These are phyloP conservation scores for Neltuma alba DNA, from an alignment of 306 rosid genomes.

Conservation along the genomic window DNA sequence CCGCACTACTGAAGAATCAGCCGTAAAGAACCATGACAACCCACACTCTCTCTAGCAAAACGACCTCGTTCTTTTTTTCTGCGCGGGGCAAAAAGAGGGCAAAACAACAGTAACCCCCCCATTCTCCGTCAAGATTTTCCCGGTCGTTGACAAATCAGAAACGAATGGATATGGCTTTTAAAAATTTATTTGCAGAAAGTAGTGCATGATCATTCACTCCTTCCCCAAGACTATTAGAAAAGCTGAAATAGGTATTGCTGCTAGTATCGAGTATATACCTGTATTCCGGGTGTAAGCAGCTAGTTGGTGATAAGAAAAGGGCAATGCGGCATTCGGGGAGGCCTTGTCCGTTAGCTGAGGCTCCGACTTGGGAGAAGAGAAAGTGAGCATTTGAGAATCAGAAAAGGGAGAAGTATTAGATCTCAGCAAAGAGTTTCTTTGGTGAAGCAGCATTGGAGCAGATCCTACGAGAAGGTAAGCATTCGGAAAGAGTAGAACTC, in stretches of 20 bases:
- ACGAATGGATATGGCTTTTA: neutral
- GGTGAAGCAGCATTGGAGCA: conserved; percentile 49
- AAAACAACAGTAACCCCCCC: neutral
- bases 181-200: neutral
- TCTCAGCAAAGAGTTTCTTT: conserved; percentile 46
- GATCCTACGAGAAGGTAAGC: conserved; percentile 39
- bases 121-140: neutral
- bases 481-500: conserved; percentile 52
- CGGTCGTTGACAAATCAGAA: neutral
- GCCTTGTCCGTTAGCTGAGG: conserved; percentile 33
- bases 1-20: conserved; percentile 45
- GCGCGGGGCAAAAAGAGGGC: neutral
- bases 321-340: neutral
- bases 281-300: conserved; percentile 56
- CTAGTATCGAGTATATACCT: neutral
- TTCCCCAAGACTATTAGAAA: neutral
- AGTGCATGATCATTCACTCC: neutral
- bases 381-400: conserved; percentile 71
- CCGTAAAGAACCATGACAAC: conserved; percentile 36
- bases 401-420: conserved; percentile 53
- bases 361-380: conserved; percentile 74
- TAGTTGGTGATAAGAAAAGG: conserved; percentile 3
- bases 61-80: conserved; percentile 6
- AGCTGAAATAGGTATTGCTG: neutral
- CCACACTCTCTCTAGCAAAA: conserved; percentile 34